These are phyloP conservation scores for Rhizopus arrhizus DNA, from an alignment of 371 early-diverging fungal genomes.

Conservation along the genomic window DNA sequence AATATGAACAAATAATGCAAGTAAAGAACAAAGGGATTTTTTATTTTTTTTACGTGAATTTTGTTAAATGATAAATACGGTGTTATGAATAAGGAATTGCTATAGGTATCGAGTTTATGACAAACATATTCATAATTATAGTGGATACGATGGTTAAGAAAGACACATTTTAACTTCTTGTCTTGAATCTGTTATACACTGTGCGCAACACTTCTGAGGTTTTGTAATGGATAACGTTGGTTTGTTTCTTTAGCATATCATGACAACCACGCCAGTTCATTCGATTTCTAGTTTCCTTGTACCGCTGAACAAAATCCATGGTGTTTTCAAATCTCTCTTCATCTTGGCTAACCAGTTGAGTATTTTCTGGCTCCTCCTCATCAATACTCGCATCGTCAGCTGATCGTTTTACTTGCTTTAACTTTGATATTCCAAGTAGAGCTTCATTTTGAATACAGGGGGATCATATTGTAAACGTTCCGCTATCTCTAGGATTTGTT, in stretches of 20 bases:
- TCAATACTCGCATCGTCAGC: conserved; percentile 11
- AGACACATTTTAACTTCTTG: conserved; percentile 22
- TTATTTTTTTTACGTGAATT: conserved; percentile 1
- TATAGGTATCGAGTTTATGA: conserved; percentile 19
- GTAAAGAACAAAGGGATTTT: conserved; percentile 5
- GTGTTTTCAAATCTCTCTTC: conserved; percentile 20
- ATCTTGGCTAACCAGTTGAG: conserved; percentile 21
- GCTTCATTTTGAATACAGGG: conserved; percentile 16
- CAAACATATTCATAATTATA: conserved; percentile 18
- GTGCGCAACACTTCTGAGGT: conserved; percentile 18
- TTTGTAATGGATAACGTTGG: conserved; percentile 20
- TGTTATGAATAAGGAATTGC: conserved; percentile 16
- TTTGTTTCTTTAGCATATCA: conserved; percentile 16
- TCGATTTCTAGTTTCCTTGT: conserved; percentile 19
- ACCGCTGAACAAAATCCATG: conserved; percentile 18
- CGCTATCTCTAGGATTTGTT: conserved; percentile 13
- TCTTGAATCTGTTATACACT: conserved; percentile 22
- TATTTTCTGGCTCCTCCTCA: conserved; percentile 18
- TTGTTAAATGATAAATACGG: conserved; percentile 16
- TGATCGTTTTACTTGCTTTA: conserved; percentile 17
- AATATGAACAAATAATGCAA: conserved; percentile 8
- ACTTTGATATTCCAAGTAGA: conserved; percentile 16
- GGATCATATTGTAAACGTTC: conserved; percentile 20
- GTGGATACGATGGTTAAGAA: conserved; percentile 20
- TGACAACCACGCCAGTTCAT: conserved; percentile 23